Base-by-base conservation (phyloP, 2,329 filamentous ascomycete species). In the Sporothrix humicola region DNA sequence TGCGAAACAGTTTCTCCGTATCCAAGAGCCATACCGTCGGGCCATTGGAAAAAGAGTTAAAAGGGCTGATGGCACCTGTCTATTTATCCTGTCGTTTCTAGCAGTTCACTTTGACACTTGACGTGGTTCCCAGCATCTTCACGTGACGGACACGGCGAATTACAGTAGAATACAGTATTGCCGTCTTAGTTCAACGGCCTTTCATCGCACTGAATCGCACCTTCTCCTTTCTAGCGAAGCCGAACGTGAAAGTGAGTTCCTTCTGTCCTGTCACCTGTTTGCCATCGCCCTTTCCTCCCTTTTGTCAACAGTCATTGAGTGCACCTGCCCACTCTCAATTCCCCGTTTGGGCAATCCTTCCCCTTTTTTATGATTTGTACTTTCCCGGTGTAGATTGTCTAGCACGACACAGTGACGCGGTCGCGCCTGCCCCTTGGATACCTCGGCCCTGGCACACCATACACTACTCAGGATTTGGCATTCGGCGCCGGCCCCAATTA, bases 361-460 rank as follows among this genome's bases (percentile, higher is more conserved):
- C 46, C 13, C n/a, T 46, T 37, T 46, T 3, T 48, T 23, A 65
- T 5, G 13, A 13, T 12, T 65, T 26, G 61, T 23, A 42, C 10
- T 15, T 2, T 10, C 20, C 52, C 52, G 13, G 31, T 37, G 31
- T 37, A 37, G 31, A 37, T 37, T 37, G 31, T 37, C 31, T 37
- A 37, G 31, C 31, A 37, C 31, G 31, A 7, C 31, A 37, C 4
- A 37, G 42, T 66, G 42, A 26, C 42, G n/a, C 61, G 48, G n/a
- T 37, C 65, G 63, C 65, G 44, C 44, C 26, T 50, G 65, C 65
- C 65, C 23, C 13, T 68, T 52, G 12, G 63, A 68, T 68, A 68
- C 65, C 65, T 68, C 65, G 65, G 65, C 46, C 65, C 65, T 68
- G 46, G 31, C 65, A 31, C 23, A 20, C 65, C 15, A 52, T 31